phyloP scores from a whole-genome alignment of 148 eudicot genomes.

The Rhododendron ovatum region DNA sequence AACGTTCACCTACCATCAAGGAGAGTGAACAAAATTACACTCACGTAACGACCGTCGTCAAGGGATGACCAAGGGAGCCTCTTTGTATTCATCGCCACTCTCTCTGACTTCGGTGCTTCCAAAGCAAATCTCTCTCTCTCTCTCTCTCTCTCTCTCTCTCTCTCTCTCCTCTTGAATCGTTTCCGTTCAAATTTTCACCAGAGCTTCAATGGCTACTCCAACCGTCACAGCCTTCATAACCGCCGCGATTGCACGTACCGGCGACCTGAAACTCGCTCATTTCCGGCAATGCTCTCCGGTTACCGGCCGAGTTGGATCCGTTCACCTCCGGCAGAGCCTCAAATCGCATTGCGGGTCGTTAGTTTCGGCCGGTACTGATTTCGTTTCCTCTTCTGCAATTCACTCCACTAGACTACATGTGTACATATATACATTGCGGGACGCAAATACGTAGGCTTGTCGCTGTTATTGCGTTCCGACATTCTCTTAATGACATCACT shows the following conservation, averaged over 20 bases:
- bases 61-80: too few species aligned
- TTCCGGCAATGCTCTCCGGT: conserved; percentile 15
- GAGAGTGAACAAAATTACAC: too few species aligned
- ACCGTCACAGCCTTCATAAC: conserved; percentile 36
- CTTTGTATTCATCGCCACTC: not conserved
- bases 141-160: conserved; percentile 2
- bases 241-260: conserved; percentile 22
- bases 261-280: conserved; percentile 25
- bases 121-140: conserved; percentile 3
- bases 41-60: too few species aligned
- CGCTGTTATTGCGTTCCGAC: not conserved
- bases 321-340: conserved; percentile 20
- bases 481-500: not conserved
- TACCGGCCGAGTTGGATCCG: conserved; percentile 6
- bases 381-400: not conserved
- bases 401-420: not conserved
- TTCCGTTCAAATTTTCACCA: not conserved
- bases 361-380: conserved; percentile 29
- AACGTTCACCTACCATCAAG: too few species aligned
- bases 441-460: not conserved
- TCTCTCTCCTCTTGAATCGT: conserved; percentile 9
- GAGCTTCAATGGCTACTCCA: conserved; percentile 28
- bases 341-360: conserved; percentile 27
- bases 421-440: not conserved
- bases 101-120: conserved; percentile 3